Percentiles rank a stretch among this genome's conserved stretches.
phyloP scores from a whole-genome alignment of 2,329 filamentous ascomycete species.

The Ascochyta rabiei region DNA sequence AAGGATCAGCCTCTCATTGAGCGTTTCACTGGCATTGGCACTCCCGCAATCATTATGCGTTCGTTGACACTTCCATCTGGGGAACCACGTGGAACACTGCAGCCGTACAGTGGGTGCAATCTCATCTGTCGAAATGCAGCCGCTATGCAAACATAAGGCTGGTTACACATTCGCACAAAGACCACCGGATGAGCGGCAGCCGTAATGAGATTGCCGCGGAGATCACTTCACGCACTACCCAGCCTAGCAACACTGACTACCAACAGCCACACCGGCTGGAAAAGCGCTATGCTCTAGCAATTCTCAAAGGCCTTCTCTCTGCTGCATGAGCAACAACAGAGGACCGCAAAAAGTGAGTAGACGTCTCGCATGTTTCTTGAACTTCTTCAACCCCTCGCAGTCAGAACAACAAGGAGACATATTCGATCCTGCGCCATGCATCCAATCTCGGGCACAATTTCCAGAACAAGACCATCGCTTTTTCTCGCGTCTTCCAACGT shows the following conservation, averaged over 20 bases:
- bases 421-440: too few species aligned
- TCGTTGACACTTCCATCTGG: conserved; percentile 8
- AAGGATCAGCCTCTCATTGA: conserved; percentile 9
- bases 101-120: not conserved
- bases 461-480: too few species aligned
- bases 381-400: too few species aligned
- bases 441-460: too few species aligned
- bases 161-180: too few species aligned
- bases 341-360: too few species aligned
- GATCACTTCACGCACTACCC: not conserved
- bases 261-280: not conserved
- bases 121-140: not conserved
- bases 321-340: too few species aligned
- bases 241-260: not conserved
- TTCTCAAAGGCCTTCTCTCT: not conserved
- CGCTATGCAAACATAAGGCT: not conserved
- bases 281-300: not conserved
- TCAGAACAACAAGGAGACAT: too few species aligned
- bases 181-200: not conserved
- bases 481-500: too few species aligned
- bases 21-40: conserved; percentile 7
- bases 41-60: conserved; percentile 8
- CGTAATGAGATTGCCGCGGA: not conserved
- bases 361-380: too few species aligned
- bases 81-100: conserved; percentile 1